A percentile compares a stretch with the other conserved stretches of the same genome.
phyloP scores from a whole-genome alignment of 2,329 filamentous ascomycete species.

The Neospermospora avenae region DNA sequence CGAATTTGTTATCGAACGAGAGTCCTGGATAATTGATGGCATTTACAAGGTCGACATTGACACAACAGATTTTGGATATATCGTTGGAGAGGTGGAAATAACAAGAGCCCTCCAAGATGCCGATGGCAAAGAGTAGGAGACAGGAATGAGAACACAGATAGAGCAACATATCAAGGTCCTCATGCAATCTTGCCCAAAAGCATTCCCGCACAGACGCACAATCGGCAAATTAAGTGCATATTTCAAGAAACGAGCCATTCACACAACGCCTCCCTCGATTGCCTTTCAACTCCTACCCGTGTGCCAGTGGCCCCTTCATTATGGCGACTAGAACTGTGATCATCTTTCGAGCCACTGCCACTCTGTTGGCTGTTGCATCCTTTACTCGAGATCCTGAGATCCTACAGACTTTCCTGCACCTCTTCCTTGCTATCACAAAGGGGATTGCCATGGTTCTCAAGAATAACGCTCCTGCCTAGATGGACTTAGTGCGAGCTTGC shows the following conservation, averaged over 20 bases:
- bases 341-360: no score
- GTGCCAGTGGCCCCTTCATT: no score
- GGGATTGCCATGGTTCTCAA: no score
- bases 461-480: no score
- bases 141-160: slow-evolving; percentile 12
- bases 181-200: slow-evolving; percentile 14
- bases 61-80: slow-evolving; percentile 19
- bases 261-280: no score
- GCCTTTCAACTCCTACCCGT: no score
- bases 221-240: slow-evolving; percentile 17
- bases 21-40: slow-evolving; percentile 15
- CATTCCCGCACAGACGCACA: slow-evolving; percentile 15
- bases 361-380: no score
- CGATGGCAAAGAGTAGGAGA: slow-evolving; percentile 8
- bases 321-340: no score
- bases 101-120: slow-evolving; percentile 11
- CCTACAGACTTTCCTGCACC: no score
- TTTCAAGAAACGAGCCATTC: slow-evolving; percentile 5
- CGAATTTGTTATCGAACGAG: slow-evolving; percentile 17
- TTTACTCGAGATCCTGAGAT: no score
- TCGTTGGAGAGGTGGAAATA: slow-evolving; percentile 19
- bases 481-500: no score
- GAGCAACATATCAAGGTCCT: slow-evolving; percentile 16
- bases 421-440: no score
- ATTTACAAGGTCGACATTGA: slow-evolving; percentile 17